Evolutionary conservation across 495 filamentous ascomycete genomes (phyloP).

Genomic region (Penicillium soppii): DNA sequence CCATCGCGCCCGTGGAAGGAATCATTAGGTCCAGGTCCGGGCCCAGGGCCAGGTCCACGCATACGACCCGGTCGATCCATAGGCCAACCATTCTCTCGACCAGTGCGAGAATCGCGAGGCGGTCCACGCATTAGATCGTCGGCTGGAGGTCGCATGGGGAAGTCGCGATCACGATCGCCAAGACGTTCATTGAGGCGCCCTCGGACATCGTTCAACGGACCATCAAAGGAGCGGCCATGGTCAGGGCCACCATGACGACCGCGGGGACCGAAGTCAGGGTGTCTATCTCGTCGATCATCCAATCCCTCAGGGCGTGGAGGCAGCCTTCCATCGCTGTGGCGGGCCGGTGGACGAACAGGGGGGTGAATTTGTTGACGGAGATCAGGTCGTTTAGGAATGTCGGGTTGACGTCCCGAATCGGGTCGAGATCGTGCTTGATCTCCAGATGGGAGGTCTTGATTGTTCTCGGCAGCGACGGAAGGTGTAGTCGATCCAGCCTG

Average conservation of each 20-base stretch:
- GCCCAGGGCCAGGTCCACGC: conserved; percentile 12
- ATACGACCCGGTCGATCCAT: conserved; percentile 35
- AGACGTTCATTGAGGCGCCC: conserved; percentile 29
- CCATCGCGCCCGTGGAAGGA: conserved; percentile 30
- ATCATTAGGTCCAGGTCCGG: conserved; percentile 13
- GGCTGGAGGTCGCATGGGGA: conserved; percentile 26
- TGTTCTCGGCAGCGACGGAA: conserved; percentile 15
- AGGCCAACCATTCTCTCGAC: conserved; percentile 37
- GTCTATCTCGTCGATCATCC: conserved; percentile 40
- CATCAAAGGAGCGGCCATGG: conserved; percentile 36
- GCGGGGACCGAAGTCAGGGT: conserved; percentile 35
- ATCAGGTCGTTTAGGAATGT: conserved; percentile 38
- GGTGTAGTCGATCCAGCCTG: conserved; percentile 9
- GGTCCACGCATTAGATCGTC: conserved; percentile 46
- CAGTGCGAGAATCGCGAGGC: conserved; percentile 33
- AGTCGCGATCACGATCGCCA: conserved; percentile 35
- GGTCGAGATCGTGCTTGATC: conserved; percentile 28
- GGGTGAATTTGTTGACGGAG: conserved; percentile 34
- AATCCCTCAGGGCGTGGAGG: conserved; percentile 40
- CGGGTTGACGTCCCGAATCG: conserved; percentile 25
- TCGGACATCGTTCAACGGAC: conserved; percentile 23
- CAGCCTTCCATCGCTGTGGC: conserved; percentile 31
- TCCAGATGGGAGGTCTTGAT: conserved; percentile 8
- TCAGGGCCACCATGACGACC: conserved; percentile 38
- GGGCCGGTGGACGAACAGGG: conserved; percentile 24